Evolutionary conservation across 192 early-diverging fungal species (phyloP).

Genomic region (Backusella mclennaniae): DNA sequence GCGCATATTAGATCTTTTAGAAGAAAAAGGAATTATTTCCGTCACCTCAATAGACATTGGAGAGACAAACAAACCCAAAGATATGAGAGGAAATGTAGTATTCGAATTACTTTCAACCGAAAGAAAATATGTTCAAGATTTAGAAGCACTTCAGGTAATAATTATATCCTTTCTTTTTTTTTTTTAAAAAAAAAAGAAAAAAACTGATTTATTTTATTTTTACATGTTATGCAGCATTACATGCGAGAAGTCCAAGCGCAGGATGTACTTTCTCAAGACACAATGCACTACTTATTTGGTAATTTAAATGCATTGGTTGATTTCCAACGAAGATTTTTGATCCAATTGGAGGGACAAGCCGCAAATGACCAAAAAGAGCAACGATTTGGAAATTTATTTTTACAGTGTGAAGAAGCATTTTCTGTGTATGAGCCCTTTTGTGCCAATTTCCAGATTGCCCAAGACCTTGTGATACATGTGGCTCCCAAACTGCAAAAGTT

Average conservation of each 20-base stretch:
- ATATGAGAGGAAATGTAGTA: constrained; percentile 88
- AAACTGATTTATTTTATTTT: too few relatives aligned
- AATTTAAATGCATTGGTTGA: constrained; percentile 93
- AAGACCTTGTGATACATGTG: constrained; percentile 68
- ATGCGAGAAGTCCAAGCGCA: constrained; percentile 65
- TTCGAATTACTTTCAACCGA: constrained; percentile 94
- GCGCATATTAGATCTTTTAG: constrained; percentile 74
- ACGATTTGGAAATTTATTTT: constrained; percentile 84
- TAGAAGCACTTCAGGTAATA: constrained; percentile 74
- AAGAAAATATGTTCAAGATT: constrained; percentile 84
- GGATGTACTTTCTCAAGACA: constrained; percentile 80
- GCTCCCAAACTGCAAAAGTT: constrained; percentile 58
- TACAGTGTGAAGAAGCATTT: constrained; percentile 75
- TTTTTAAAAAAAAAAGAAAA: neutral
- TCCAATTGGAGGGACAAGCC: constrained; percentile 81
- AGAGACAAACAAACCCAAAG: constrained; percentile 62
- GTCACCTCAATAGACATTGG: constrained; percentile 33
- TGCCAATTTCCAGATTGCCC: constrained; percentile 82
- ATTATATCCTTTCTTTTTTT: neutral
- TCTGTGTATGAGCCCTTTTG: constrained; percentile 93
- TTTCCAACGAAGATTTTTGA: constrained; percentile 92
- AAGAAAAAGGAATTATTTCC: constrained; percentile 61
- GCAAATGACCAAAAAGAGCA: constrained; percentile 76
- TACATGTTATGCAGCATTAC: constrained; percentile 51
- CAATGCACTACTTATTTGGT: constrained; percentile 80